Percentiles rank a stretch among this genome's conserved stretches.
phyloP scores from a whole-genome alignment of 768 basidiomycete species.

The Leccinum pellstonianum region DNA sequence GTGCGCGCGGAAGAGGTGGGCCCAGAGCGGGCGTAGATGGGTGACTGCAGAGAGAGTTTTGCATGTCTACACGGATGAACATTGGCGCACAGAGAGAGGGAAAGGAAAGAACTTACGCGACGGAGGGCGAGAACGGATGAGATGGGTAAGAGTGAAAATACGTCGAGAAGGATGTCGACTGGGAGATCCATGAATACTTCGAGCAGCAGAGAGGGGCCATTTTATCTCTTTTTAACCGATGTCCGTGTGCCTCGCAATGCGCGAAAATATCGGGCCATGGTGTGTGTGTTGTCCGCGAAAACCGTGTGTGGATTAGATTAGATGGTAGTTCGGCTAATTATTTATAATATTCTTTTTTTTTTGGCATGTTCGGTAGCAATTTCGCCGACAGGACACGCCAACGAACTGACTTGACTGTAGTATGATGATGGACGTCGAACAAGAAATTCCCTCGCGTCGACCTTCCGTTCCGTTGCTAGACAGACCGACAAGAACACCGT shows the following conservation, averaged over 20 bases:
- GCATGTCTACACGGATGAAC: slow-evolving; percentile 40
- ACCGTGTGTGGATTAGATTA: slow-evolving; percentile 25
- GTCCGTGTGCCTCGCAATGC: not conserved
- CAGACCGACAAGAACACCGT: slow-evolving; percentile 23
- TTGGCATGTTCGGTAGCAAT: no score
- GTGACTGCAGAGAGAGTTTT: slow-evolving; percentile 42
- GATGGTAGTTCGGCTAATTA: not conserved
- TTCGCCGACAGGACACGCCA: no score
- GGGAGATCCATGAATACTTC: slow-evolving; percentile 33
- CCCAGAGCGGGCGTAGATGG: slow-evolving; percentile 51
- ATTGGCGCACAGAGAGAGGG: not conserved
- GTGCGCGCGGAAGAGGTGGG: slow-evolving; percentile 40
- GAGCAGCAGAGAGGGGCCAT: not conserved
- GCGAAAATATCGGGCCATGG: slow-evolving; percentile 25
- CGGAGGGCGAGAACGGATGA: slow-evolving; percentile 45
- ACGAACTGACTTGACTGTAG: no score
- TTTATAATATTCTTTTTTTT: not conserved
- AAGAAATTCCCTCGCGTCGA: slow-evolving; percentile 1
- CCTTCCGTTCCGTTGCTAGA: slow-evolving; percentile 18
- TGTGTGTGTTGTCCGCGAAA: slow-evolving; percentile 19
- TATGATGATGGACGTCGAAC: not conserved
- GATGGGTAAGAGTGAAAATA: slow-evolving; percentile 43
- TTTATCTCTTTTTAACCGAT: not conserved
- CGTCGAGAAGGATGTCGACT: slow-evolving; percentile 45
- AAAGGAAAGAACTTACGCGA: slow-evolving; percentile 37